These are phyloP conservation scores for Orbilia oligospora DNA, from an alignment of 2,329 filamentous ascomycete species.

Conservation along the genomic window DNA sequence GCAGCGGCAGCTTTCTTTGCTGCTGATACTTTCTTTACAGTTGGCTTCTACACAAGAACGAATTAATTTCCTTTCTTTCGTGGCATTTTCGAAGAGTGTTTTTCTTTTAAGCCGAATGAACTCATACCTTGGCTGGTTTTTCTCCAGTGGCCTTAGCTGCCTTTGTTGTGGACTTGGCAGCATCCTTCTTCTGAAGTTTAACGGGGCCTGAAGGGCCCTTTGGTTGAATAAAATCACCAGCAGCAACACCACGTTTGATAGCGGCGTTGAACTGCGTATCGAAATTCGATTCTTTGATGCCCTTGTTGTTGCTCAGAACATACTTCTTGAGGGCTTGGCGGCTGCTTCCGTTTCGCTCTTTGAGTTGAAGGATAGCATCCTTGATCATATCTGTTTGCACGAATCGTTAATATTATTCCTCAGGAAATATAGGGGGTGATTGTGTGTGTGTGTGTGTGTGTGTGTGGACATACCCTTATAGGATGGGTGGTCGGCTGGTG, in stretches of 20 bases:
- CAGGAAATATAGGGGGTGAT: too few relatives aligned
- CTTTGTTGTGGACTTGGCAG: constrained; percentile 43
- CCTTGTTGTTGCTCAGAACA: constrained; percentile 58
- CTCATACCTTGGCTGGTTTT: constrained; percentile 43
- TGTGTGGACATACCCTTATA: constrained; percentile 59
- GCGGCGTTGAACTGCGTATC: constrained; percentile 55
- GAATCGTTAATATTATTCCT: neutral
- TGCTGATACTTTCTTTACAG: constrained; percentile 24
- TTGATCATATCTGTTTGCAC: constrained; percentile 55
- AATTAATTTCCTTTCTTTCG: neutral
- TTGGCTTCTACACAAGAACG: constrained; percentile 20
- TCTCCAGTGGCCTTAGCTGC: constrained; percentile 35
- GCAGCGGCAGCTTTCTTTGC: constrained; percentile 39
- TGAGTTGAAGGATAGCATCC: constrained; percentile 56
- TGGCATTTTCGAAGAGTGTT: too few relatives aligned
- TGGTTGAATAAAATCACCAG: constrained; percentile 55
- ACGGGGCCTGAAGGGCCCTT: constrained; percentile 58
- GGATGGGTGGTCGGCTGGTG: constrained; percentile 49
- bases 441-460: too few relatives aligned
- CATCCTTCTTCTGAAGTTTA: constrained; percentile 58
- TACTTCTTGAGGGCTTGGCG: constrained; percentile 60
- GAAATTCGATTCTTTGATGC: constrained; percentile 57
- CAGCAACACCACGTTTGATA: constrained; percentile 47
- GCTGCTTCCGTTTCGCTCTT: constrained; percentile 60
- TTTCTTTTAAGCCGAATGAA: too few relatives aligned